Evolutionary conservation across 2,329 filamentous ascomycete genomes (phyloP).

Genomic region (Colletotrichum sp.): DNA sequence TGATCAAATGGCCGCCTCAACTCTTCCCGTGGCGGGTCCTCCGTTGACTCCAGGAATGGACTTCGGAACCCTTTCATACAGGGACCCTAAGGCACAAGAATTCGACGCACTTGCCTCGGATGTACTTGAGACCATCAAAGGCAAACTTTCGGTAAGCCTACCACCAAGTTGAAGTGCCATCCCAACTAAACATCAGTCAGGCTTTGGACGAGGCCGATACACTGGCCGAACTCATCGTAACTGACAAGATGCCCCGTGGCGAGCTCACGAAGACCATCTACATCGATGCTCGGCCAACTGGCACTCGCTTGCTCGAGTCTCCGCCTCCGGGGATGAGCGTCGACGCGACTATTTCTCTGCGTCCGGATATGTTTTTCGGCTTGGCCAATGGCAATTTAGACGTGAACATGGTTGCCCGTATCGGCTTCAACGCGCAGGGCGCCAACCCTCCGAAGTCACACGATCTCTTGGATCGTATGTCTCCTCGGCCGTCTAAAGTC

Average conservation of each 20-base stretch:
- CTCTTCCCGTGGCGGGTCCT: not conserved
- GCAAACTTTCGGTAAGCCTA: not conserved
- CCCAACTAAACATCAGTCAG: not conserved
- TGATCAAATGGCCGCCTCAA: not conserved
- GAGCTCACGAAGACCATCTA: not conserved
- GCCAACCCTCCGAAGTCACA: not conserved
- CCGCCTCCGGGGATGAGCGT: not conserved
- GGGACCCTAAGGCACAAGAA: not conserved
- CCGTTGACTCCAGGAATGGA: not conserved
- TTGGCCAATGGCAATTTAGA: not conserved
- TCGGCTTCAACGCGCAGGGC: not conserved
- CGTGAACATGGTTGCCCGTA: not conserved
- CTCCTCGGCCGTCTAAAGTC: not conserved
- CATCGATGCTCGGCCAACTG: not conserved
- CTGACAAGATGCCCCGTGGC: not conserved
- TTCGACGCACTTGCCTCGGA: not conserved
- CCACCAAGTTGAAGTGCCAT: not conserved
- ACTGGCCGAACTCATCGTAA: not conserved
- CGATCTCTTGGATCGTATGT: not conserved
- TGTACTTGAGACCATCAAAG: not conserved
- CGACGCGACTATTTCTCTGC: not conserved
- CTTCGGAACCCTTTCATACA: not conserved
- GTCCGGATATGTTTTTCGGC: not conserved
- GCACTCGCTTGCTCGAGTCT: not conserved
- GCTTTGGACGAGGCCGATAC: not conserved